Evolutionary conservation across 1,139 yeast genomes (phyloP), one percentile per base, ranked within the genome.

Genomic region (Hansenula sp.): DNA sequence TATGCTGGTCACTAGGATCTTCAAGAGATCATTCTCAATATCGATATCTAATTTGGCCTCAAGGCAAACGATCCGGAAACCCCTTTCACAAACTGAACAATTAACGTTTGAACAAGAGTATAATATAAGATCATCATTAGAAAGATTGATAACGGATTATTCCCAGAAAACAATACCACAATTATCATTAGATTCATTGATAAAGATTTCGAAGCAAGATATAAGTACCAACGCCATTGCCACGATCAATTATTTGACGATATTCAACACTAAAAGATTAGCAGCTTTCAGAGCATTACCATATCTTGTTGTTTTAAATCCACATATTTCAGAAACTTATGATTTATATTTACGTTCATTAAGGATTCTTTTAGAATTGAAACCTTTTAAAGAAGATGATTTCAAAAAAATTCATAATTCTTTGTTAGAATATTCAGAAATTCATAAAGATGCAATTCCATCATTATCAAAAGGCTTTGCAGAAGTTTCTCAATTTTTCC

Each of bases 251-350:
- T 59, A 66, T 42, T 57, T 75, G 21, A 55, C 74, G 27, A 65
- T 71, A 0, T 70, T 67, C 51, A 73, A 74, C 35, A 72, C 77
- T 17, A 62, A 64, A 35, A 58, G 96, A 48, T 63, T 90, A 17
- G 73, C 75, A 35, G 84, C 84, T 38, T 79, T 91, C 52, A 73
- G 94, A 48, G 71, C 75, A 40, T 68, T 91, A 42, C 96, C 96
- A 0, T 91, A 89, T 60, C 74, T 91, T 53, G 90, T 84, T 41
- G 85, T 89, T 39, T 67, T 91, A 48, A 91, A 91, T 59, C 96
- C 97, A n/a, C 79, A 88, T 55, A 84, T 91, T 43, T 84, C 94
- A n/a, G 81, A 79, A 54, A 84, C 87, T 18, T 88, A 89, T 67
- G 74, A 79, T 54, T 66, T 83, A 40, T 91, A 91, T 63, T 68